phyloP scores from a whole-genome alignment of 2,329 filamentous ascomycete genomes.

The Exophiala sp. region DNA sequence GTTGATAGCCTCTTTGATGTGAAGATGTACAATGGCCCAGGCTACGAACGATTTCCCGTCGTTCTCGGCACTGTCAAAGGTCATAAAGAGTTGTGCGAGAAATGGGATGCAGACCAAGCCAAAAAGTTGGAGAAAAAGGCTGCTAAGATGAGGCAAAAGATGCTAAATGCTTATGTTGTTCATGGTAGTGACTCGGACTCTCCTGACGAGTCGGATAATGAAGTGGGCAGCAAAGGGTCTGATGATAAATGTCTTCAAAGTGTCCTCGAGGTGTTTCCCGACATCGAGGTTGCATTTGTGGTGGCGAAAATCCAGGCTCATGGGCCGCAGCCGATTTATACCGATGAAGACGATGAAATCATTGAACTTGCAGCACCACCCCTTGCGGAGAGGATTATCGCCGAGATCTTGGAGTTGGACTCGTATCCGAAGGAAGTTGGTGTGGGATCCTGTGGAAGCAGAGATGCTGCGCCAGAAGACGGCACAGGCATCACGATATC shows the following conservation, averaged over 20 bases:
- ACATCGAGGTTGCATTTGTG: constrained; percentile 44
- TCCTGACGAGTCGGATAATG: constrained; percentile 4
- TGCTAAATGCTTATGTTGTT: neutral
- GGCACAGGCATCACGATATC: constrained; percentile 34
- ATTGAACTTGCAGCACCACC: neutral
- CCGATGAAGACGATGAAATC: neutral
- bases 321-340: constrained; percentile 32
- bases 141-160: constrained; percentile 5
- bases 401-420: constrained; percentile 39
- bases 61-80: constrained; percentile 21
- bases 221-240: neutral
- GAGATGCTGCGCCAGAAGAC: constrained; percentile 33
- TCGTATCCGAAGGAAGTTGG: constrained; percentile 42
- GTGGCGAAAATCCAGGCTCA: constrained; percentile 14
- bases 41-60: constrained; percentile 27
- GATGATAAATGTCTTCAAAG: constrained; percentile 31
- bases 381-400: constrained; percentile 36
- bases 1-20: constrained; percentile 19
- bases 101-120: constrained; percentile 20
- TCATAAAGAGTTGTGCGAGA: constrained; percentile 23
- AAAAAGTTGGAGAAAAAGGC: constrained; percentile 5
- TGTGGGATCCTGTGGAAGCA: constrained; percentile 32
- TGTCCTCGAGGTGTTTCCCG: constrained; percentile 47
- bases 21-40: constrained; percentile 27
- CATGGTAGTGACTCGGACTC: constrained; percentile 8